Evolutionary conservation across 1,284 basidiomycete species (phyloP).

Genomic region (Spongiforma sp.): DNA sequence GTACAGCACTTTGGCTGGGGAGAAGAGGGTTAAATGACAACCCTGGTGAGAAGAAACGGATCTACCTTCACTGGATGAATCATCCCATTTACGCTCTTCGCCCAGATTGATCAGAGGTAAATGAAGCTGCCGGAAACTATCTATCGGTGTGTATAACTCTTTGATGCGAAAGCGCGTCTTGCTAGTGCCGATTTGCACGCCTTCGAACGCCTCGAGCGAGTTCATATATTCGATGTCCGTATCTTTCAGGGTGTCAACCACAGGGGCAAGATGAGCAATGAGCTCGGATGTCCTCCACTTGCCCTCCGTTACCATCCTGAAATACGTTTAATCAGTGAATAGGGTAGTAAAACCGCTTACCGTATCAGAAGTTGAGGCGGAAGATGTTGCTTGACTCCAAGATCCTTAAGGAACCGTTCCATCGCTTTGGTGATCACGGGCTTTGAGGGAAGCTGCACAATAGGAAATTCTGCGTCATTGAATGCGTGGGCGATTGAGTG

Average conservation of each 20-base stretch:
- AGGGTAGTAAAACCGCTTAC: conserved; percentile 42
- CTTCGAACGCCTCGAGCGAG: conserved; percentile 71
- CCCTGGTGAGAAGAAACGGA: accelerated
- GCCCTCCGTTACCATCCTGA: conserved; percentile 84
- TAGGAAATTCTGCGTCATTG: conserved; percentile 84
- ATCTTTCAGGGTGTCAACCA: conserved; percentile 77
- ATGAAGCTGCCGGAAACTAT: conserved; percentile 73
- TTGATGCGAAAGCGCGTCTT: conserved; percentile 61
- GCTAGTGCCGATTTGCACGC: conserved; percentile 82
- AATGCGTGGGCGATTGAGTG: conserved; percentile 81
- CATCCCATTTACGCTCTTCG: conserved; percentile 66
- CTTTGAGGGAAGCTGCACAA: conserved; percentile 79
- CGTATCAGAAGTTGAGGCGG: conserved; percentile 88
- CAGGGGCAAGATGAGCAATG: conserved; percentile 90
- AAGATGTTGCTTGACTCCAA: conserved; percentile 93
- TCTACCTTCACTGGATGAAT: conserved; percentile 43
- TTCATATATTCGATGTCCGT: too few species aligned
- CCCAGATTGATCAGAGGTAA: conserved; percentile 93
- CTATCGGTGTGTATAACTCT: conserved; percentile 86
- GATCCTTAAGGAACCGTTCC: conserved; percentile 77
- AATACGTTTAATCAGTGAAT: conserved; percentile 1
- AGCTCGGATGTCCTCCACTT: conserved; percentile 83
- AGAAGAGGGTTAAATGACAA: conserved; percentile 7
- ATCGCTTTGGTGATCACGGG: conserved; percentile 71
- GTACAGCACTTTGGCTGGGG: conserved; percentile 82